These are phyloP conservation scores for Aspergillus eucalypticola DNA, from an alignment of 2,329 filamentous ascomycete species.

Conservation along the genomic window DNA sequence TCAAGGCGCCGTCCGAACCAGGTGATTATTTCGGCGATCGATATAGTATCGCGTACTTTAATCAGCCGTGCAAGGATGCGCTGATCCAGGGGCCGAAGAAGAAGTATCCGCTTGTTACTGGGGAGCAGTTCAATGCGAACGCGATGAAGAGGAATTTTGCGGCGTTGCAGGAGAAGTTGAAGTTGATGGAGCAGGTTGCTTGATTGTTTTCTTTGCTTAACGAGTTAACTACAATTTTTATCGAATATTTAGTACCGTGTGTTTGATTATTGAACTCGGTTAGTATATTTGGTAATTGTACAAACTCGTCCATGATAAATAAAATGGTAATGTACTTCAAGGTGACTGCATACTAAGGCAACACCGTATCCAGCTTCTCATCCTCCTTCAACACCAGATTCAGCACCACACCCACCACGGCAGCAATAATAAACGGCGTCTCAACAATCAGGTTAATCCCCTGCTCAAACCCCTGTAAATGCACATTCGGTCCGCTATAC, in stretches of 20 bases:
- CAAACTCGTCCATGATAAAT: rapidly evolving
- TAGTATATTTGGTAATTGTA: too few species aligned
- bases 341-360: neutral
- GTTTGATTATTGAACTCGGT: too few species aligned
- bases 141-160: constrained; percentile 60
- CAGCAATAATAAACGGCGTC: constrained; percentile 34
- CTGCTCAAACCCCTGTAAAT: constrained; percentile 64
- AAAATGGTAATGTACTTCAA: too few species aligned
- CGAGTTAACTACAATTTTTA: too few species aligned
- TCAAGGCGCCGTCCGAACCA: constrained; percentile 60
- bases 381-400: constrained; percentile 23
- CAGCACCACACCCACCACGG: constrained; percentile 31
- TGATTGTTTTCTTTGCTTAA: neutral
- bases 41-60: constrained; percentile 68
- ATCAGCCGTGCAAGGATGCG: constrained; percentile 61
- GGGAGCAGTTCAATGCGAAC: constrained; percentile 59
- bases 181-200: constrained; percentile 12
- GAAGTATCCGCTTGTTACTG: constrained; percentile 64
- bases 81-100: constrained; percentile 61
- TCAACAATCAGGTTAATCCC: constrained; percentile 32
- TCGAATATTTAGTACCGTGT: too few species aligned
- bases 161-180: constrained; percentile 53
- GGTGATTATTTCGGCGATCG: constrained; percentile 59
- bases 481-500: constrained; percentile 67
- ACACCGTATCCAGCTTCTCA: neutral